These are phyloP conservation scores for Venturia asperata DNA, from an alignment of 2,329 filamentous ascomycete genomes.

Conservation along the genomic window DNA sequence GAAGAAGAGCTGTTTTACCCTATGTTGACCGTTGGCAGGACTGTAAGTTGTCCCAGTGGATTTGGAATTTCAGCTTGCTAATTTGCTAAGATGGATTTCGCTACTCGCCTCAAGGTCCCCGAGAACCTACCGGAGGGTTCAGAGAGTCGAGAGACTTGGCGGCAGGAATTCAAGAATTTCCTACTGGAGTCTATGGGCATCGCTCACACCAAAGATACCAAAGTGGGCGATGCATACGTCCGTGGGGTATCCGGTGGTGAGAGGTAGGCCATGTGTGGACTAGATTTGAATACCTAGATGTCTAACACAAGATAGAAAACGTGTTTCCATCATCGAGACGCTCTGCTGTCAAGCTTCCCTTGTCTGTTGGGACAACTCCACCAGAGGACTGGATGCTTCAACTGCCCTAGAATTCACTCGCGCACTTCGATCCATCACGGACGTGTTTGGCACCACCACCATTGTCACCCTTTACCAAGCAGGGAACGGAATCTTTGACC, in stretches of 20 bases:
- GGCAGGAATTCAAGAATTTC: conserved; percentile 55
- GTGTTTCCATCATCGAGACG: conserved; percentile 57
- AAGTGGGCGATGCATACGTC: conserved; percentile 51
- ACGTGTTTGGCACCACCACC: conserved; percentile 44
- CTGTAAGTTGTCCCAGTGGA: conserved; percentile 52
- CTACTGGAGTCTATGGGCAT: conserved; percentile 50
- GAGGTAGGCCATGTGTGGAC: conserved; percentile 20
- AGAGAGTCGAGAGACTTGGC: conserved; percentile 44
- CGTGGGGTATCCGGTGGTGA: conserved; percentile 57
- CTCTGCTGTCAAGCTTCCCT: conserved; percentile 55
- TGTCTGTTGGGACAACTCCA: conserved; percentile 39
- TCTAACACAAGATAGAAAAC: conserved; percentile 38
- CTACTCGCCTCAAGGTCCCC: conserved; percentile 54
- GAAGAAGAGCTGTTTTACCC: conserved; percentile 73
- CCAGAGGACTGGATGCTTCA: conserved; percentile 47
- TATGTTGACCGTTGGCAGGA: conserved; percentile 68
- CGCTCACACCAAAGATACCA: conserved; percentile 46
- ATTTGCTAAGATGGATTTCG: conserved; percentile 54
- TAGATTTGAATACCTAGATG: not conserved
- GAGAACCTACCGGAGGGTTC: conserved; percentile 56
- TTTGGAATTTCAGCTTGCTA: conserved; percentile 81
- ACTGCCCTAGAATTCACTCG: conserved; percentile 54
- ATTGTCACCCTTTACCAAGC: conserved; percentile 53
- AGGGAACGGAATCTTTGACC: conserved; percentile 32
- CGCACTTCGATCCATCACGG: conserved; percentile 44